Evolutionary conservation across 1,284 basidiomycete genomes (phyloP).

Genomic region (Cryptococcus amylolentus): DNA sequence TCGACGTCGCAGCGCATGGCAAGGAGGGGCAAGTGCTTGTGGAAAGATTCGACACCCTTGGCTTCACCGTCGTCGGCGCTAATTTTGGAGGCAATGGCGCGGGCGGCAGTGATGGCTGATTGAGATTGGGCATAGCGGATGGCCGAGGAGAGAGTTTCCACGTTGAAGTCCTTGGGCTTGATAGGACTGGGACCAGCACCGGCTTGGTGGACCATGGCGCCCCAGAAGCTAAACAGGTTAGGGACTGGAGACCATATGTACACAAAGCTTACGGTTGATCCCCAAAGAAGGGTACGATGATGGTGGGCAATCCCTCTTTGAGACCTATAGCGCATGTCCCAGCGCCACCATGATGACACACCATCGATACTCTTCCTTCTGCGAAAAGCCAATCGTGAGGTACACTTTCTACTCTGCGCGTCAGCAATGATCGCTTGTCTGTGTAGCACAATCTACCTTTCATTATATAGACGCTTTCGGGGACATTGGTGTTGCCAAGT

Average conservation of each 20-base stretch:
- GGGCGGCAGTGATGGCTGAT: conserved; percentile 54
- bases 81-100: conserved; percentile 57
- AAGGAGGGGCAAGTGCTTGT: conserved; percentile 60
- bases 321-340: conserved; percentile 65
- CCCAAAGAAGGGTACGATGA: conserved; percentile 66
- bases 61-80: conserved; percentile 56
- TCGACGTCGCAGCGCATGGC: conserved; percentile 64
- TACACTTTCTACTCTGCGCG: conserved; percentile 52
- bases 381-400: conserved; percentile 71
- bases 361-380: conserved; percentile 56
- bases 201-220: conserved; percentile 60
- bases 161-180: conserved; percentile 48
- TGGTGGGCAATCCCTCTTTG: conserved; percentile 62
- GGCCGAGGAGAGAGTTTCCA: conserved; percentile 57
- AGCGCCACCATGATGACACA: conserved; percentile 64
- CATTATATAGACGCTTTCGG: conserved; percentile 59
- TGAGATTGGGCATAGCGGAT: conserved; percentile 56
- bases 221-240: conserved; percentile 50
- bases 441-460: conserved; percentile 23
- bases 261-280: conserved; percentile 54
- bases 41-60: conserved; percentile 58
- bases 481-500: conserved; percentile 54
- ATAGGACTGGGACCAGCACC: conserved; percentile 64
- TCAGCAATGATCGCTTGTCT: conserved; percentile 6
- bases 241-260: neutral